Evolutionary conservation across 371 early-diverging fungal genomes (phyloP).

Genomic region (Fennellomyces sp.): DNA sequence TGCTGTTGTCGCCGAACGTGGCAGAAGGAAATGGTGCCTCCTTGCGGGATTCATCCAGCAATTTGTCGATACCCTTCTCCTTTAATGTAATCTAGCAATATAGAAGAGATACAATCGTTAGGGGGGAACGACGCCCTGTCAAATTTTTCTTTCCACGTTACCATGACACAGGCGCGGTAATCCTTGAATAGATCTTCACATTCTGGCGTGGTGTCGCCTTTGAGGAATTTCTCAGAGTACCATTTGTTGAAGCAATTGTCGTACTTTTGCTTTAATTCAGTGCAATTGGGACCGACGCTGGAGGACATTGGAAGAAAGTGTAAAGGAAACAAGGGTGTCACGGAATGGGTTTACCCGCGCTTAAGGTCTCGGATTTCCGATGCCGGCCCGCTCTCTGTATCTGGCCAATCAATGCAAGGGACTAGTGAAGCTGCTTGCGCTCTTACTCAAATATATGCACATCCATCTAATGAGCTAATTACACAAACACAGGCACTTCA

Average conservation of each 20-base stretch:
- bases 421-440: too few relatives aligned
- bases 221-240: constrained; percentile 94
- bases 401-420: too few relatives aligned
- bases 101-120: background rate
- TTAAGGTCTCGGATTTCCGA: too few relatives aligned
- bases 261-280: constrained; percentile 87
- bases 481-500: too few relatives aligned
- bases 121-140: background rate
- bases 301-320: constrained; percentile 68
- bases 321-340: background rate
- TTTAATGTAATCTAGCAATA: constrained; percentile 67
- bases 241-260: constrained; percentile 93
- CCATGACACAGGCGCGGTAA: constrained; percentile 87
- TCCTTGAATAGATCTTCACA: constrained; percentile 86
- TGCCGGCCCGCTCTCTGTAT: too few relatives aligned
- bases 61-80: constrained; percentile 78
- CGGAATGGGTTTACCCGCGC: too few relatives aligned
- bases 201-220: constrained; percentile 79
- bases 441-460: too few relatives aligned
- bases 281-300: constrained; percentile 85
- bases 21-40: constrained; percentile 67
- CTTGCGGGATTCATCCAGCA: constrained; percentile 77
- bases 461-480: too few relatives aligned
- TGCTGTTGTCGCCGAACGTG: background rate
- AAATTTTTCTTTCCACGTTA: constrained; percentile 27